Conservation (phyloP, 2,329 filamentous ascomycete genomes). For the Penicillium sp. region DNA sequence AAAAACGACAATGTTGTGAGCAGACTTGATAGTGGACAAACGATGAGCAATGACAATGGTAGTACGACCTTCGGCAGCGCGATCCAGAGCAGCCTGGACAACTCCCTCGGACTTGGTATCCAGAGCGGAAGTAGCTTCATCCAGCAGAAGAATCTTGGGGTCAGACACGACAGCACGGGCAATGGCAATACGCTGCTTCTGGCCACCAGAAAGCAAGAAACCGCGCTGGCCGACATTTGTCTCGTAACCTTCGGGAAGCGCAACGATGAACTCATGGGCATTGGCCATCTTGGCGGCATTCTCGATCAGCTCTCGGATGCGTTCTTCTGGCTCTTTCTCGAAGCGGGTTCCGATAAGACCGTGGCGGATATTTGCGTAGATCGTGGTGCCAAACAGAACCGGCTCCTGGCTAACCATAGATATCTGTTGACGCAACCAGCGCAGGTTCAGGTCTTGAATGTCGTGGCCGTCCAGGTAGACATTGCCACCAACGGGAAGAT, state of each 20-base stretch:
- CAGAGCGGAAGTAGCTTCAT: constrained; percentile 90
- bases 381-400: constrained; percentile 82
- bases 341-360: constrained; percentile 81
- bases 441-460: constrained; percentile 76
- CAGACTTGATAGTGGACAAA: constrained; percentile 88
- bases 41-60: constrained; percentile 96
- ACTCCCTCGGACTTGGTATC: constrained; percentile 94
- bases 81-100: constrained; percentile 88
- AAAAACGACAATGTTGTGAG: constrained; percentile 96
- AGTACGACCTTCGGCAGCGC: constrained; percentile 78
- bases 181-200: constrained; percentile 96
- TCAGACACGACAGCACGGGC: constrained; percentile 86
- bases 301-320: constrained; percentile 68
- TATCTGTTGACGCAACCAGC: constrained; percentile 89
- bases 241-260: constrained; percentile 82
- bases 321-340: constrained; percentile 66
- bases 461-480: constrained; percentile 81
- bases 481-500: constrained; percentile 77
- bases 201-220: constrained; percentile 87
- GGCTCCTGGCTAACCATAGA: constrained; percentile 92
- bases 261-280: constrained; percentile 84
- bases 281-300: constrained; percentile 88
- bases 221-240: constrained; percentile 95
- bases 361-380: constrained; percentile 85
- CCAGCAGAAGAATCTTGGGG: constrained; percentile 85